Base-by-base conservation (phyloP, 2,329 filamentous ascomycete genomes). In the Chrysoporthe deuterocubensis region DNA sequence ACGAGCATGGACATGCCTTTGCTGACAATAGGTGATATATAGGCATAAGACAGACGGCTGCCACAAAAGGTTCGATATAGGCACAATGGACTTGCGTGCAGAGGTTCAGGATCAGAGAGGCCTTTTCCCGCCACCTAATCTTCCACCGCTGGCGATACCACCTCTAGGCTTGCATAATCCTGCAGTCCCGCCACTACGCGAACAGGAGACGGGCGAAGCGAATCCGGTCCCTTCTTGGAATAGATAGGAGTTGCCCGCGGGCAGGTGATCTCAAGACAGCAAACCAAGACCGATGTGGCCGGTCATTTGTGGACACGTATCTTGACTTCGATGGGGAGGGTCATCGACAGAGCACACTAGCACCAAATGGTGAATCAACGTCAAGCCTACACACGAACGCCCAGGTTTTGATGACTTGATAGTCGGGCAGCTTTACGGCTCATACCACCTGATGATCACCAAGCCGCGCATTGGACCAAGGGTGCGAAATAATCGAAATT, bases 31-130 rank as follows among this genome's bases (percentile, higher is more conserved):
- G 66, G 69, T 44, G 21, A 37, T 65, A 13, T 58, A 52, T 71
- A 94, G 91, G 75, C 91, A 94, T 73, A 89, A 91, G 82, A 90
- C 92, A 77, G 91, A 93, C 73, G 91, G 91, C 16, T 94, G 92
- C 75, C 86, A 90, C 14, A 90, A 87, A 73, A 84, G 91, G 58
- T 89, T 90, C 72, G 85, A 87, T 71, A 81, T 87, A 58, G 82
- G 82, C 48, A 86, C 82, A 2, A 77, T 86, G 52, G 84, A 85
- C 70, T 71, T 86, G 62, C 78, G 78, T 37, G 73, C 77, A 6
- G 76, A 79, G 65, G 71, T 71, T 26, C 75, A 76, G 67, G 75
- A 75, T 48, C 68, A 66, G 62, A 69, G 65, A 50, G 62, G 67
- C 46, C 54, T 52, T 21, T 43, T 56, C 21, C 69, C 72, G 18